phyloP scores from a whole-genome alignment of 2,329 filamentous ascomycete species.

The Aspergillus spinulosporus region DNA sequence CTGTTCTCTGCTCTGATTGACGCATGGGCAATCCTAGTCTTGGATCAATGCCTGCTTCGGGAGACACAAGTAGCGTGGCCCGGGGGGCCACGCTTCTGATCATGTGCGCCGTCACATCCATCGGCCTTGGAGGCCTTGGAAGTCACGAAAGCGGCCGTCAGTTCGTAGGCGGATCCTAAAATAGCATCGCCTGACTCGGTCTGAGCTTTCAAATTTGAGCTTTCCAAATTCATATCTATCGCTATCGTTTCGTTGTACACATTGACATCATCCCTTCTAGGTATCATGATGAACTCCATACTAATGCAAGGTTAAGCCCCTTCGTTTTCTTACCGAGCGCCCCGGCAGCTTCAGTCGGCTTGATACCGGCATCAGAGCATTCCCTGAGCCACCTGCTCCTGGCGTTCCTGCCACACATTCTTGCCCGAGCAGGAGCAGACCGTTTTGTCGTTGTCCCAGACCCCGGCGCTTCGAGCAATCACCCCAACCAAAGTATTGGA shows the following conservation, averaged over 20 bases:
- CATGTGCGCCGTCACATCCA: conserved; percentile 12
- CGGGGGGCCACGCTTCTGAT: background rate
- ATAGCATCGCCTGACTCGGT: background rate
- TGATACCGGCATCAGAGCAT: conserved; percentile 66
- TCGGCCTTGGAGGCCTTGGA: background rate
- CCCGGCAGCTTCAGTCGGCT: background rate
- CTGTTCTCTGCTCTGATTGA: conserved; percentile 9
- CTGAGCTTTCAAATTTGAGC: background rate
- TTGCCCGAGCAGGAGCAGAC: conserved; percentile 98
- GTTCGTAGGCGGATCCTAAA: background rate
- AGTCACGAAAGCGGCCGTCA: background rate
- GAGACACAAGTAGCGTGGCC: background rate
- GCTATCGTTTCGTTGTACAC: conserved; percentile 9
- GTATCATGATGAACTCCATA: conserved; percentile 12
- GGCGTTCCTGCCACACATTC: conserved; percentile 95
- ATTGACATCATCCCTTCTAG: conserved; percentile 9
- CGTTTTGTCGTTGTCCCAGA: conserved; percentile 98
- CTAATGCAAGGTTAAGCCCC: conserved; percentile 12
- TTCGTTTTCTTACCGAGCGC: background rate
- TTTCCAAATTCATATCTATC: background rate
- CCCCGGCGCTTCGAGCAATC: conserved; percentile 93
- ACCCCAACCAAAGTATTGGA: conserved; percentile 86
- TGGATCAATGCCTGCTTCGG: conserved; percentile 1
- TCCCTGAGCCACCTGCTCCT: conserved; percentile 82
- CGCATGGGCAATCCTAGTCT: conserved; percentile 5